These are phyloP conservation scores for Pluteus cervinus DNA, from an alignment of 768 basidiomycete genomes.

Conservation along the genomic window DNA sequence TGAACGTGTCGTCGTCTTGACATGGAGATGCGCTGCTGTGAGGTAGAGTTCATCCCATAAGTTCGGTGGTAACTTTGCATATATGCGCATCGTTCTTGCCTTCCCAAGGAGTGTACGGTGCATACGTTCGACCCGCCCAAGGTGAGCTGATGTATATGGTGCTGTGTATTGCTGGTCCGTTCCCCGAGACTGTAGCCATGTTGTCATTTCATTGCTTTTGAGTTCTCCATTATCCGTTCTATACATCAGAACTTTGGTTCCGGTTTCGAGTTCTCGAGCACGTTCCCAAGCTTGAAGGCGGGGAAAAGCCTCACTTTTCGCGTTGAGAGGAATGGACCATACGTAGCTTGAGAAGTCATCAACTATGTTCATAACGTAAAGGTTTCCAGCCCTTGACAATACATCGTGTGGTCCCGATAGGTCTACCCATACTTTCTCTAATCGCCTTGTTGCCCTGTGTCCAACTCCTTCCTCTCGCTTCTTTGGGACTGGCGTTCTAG, in stretches of 20 bases:
- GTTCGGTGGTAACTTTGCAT: constrained; percentile 15
- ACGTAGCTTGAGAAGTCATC: constrained; percentile 22
- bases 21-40: constrained; percentile 19
- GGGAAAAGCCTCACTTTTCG: constrained; percentile 17
- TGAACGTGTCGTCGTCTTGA: constrained; percentile 7
- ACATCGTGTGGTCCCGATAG: constrained; percentile 20
- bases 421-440: constrained; percentile 27
- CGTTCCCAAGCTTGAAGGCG: constrained; percentile 23
- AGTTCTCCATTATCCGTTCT: constrained; percentile 17
- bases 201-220: constrained; percentile 12
- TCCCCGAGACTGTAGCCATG: constrained; percentile 11
- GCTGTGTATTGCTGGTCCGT: constrained; percentile 16
- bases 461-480: constrained; percentile 11
- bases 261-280: constrained; percentile 14
- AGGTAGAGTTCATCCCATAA: constrained; percentile 28
- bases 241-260: constrained; percentile 9
- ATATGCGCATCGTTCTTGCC: constrained; percentile 22
- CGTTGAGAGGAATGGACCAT: constrained; percentile 26
- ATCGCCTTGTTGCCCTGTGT: constrained; percentile 16
- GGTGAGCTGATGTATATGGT: constrained; percentile 28
- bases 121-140: constrained; percentile 27
- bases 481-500: constrained; percentile 21
- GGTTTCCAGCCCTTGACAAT: constrained; percentile 16
- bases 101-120: constrained; percentile 28
- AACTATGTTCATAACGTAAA: constrained; percentile 26